Base-by-base conservation (phyloP, 257 asterid genomes). In the Paulownia fortunei region DNA sequence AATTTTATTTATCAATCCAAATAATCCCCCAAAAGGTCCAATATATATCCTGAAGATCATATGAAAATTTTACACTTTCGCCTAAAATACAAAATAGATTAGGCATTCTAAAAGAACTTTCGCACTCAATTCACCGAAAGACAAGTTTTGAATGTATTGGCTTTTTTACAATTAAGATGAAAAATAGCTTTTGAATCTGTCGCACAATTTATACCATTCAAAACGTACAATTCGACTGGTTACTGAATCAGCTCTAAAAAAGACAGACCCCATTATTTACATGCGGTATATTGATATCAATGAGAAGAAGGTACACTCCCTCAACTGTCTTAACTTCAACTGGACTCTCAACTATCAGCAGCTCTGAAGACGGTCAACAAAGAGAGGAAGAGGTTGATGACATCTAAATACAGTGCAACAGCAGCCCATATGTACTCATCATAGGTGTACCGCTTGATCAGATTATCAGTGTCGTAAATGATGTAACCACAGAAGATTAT, bases 341-440 rank as follows among this genome's bases (percentile, higher is more conserved):
- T n/a, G n/a, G n/a, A n/a, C n/a, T 6, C 6, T 68, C 71, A 86
- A 55, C 54, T 76, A 11, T 81, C 89, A 23, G 80, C 88, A 70
- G 85, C 89, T 58, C 89, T 71, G 58, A 87, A 80, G 16, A 83
- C 36, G 0, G 84, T 81, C 76, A 86, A 39, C 66, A 88, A 37
- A 8, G 91, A 79, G 0, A 84, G 72, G 72, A 88, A 88, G 61
- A 88, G 85, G 78, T 86, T 90, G 70, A 90, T 78, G 79, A 86
- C 80, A 71, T 90, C 95, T 42, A 88, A 44, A 72, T 90, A 90
- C n/a, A 90, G 80, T 0, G 90, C 80, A 8, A 85, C 89, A 0
- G 92, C 83, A 44, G 95, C 95, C 87, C 84, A 79, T 10, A 88
- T 71, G 77, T 83, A 90, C 36, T 90, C 82, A 11, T 90, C 95